These are phyloP conservation scores for Neurospora intermedia DNA, from an alignment of 495 filamentous ascomycete genomes.

Conservation along the genomic window DNA sequence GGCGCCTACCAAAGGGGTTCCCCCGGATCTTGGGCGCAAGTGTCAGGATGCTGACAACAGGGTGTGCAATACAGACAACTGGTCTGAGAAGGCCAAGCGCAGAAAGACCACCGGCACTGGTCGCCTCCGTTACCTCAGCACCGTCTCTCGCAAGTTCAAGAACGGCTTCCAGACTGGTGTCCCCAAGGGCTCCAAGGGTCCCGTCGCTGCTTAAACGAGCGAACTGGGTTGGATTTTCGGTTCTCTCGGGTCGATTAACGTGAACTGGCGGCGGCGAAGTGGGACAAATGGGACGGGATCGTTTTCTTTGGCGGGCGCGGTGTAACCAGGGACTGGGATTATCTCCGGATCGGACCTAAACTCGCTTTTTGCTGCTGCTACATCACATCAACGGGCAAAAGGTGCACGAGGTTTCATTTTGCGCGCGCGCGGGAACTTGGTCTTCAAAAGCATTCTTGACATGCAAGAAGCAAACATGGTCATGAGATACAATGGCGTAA, in stretches of 20 bases:
- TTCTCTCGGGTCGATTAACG: constrained; percentile 3
- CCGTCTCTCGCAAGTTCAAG: constrained; percentile 78
- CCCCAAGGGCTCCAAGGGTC: constrained; percentile 75
- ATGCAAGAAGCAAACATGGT: constrained; percentile 18
- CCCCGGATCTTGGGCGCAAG: background rate
- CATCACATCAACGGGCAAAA: constrained; percentile 19
- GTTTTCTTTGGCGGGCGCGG: constrained; percentile 22
- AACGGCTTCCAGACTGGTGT: constrained; percentile 91
- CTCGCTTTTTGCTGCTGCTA: constrained; percentile 20
- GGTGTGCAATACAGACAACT: constrained; percentile 61
- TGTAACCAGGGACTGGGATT: constrained; percentile 20
- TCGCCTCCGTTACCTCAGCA: constrained; percentile 84
- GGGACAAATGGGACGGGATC: constrained; percentile 16
- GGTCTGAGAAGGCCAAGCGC: constrained; percentile 98
- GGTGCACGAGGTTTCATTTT: constrained; percentile 19
- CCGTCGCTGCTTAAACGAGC: constrained; percentile 24
- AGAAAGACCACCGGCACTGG: constrained; percentile 98
- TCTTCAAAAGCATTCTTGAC: constrained; percentile 14
- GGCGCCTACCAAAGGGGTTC: background rate
- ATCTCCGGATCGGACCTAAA: constrained; percentile 13
- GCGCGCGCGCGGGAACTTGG: constrained; percentile 21
- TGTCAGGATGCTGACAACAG: constrained; percentile 8
- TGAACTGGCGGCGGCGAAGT: constrained; percentile 12
- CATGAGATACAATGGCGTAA: constrained; percentile 23
- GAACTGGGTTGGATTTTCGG: background rate